phyloP scores from a whole-genome alignment of 2,329 filamentous ascomycete genomes.

The Endocalyx cinctus region DNA sequence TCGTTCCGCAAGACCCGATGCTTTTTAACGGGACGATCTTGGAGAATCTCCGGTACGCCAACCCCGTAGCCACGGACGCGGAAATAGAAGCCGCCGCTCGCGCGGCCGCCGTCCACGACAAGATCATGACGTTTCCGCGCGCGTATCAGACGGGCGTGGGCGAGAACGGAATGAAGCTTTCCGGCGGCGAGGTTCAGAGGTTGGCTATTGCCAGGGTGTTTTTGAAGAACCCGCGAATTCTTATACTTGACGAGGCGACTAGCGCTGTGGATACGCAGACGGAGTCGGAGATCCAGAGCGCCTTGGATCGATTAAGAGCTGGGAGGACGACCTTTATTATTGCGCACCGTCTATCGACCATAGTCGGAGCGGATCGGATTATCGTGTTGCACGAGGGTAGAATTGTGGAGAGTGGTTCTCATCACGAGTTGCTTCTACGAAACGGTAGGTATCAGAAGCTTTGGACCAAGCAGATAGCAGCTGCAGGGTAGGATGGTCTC shows the following conservation, averaged over 20 bases:
- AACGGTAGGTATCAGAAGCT: slow-evolving; percentile 47
- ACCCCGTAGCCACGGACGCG: slow-evolving; percentile 54
- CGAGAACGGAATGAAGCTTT: slow-evolving; percentile 43
- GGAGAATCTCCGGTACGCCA: slow-evolving; percentile 61
- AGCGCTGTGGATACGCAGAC: slow-evolving; percentile 44
- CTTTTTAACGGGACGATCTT: slow-evolving; percentile 62
- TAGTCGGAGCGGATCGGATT: slow-evolving; percentile 48
- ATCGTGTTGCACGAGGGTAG: slow-evolving; percentile 48
- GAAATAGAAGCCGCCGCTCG: slow-evolving; percentile 58
- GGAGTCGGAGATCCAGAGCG: slow-evolving; percentile 39
- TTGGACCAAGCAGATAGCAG: slow-evolving; percentile 43
- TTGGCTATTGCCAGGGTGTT: slow-evolving; percentile 40
- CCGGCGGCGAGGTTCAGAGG: slow-evolving; percentile 47
- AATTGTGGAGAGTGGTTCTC: slow-evolving; percentile 48
- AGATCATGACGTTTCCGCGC: slow-evolving; percentile 54
- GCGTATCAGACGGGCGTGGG: slow-evolving; percentile 44
- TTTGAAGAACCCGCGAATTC: slow-evolving; percentile 22
- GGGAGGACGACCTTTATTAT: slow-evolving; percentile 48
- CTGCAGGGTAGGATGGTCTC: too few species aligned
- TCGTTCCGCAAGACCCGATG: slow-evolving; percentile 61
- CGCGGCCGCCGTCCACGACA: slow-evolving; percentile 59
- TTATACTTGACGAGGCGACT: slow-evolving; percentile 45
- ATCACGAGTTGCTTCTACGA: slow-evolving; percentile 40
- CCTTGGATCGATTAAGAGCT: slow-evolving; percentile 39
- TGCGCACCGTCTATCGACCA: slow-evolving; percentile 38